Percentiles rank a stretch among this genome's conserved stretches.
Conservation (phyloP, 208 protist species). For the Acanthamoeba divionensis region DNA sequence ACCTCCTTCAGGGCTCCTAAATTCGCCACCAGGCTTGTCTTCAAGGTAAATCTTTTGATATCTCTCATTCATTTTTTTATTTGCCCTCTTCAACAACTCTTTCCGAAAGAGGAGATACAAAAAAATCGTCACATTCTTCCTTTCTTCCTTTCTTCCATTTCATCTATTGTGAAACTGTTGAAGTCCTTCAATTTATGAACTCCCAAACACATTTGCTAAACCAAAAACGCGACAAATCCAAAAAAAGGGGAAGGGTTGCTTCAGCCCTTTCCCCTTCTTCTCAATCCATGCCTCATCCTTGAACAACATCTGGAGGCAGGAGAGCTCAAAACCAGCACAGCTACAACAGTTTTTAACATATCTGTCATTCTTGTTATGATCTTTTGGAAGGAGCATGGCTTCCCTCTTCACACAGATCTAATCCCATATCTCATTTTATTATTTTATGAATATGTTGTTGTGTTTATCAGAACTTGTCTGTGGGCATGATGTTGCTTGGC, state of each 20-base stretch:
- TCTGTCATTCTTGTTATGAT: too few relatives aligned
- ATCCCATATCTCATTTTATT: background rate
- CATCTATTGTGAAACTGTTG: background rate
- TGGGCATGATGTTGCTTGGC: slow-evolving; percentile 38
- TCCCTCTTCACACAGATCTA: background rate
- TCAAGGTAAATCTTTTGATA: background rate
- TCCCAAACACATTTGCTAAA: too few relatives aligned
- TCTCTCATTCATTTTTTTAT: background rate
- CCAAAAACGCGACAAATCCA: too few relatives aligned
- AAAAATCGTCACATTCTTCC: background rate
- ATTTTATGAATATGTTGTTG: too few relatives aligned
- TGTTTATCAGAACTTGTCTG: background rate
- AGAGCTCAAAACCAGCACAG: background rate
- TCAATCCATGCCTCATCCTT: background rate
- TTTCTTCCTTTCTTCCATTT: background rate
- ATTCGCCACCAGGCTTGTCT: background rate
- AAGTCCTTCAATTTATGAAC: too few relatives aligned
- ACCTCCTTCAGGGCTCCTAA: background rate
- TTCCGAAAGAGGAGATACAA: background rate
- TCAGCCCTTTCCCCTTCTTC: too few relatives aligned
- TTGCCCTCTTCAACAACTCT: background rate
- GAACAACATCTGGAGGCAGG: background rate
- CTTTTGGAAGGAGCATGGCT: background rate
- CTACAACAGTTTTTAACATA: background rate
- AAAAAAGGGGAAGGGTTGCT: too few relatives aligned